Evolutionary conservation across 768 basidiomycete species (phyloP).

Genomic region (Leccinum barrowsii): DNA sequence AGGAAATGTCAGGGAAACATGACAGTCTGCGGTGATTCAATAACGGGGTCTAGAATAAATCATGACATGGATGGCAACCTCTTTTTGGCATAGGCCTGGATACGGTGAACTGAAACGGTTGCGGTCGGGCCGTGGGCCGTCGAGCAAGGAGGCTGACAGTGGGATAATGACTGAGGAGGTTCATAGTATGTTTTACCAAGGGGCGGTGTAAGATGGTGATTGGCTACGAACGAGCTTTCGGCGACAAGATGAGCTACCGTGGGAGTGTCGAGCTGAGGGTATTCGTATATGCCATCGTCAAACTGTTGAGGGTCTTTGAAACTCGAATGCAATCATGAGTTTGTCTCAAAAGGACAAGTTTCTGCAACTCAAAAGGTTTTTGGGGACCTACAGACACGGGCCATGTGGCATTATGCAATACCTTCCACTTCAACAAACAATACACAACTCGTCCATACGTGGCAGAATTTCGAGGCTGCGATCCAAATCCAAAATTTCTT

Average conservation of each 20-base stretch:
- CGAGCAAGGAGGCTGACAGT: background rate
- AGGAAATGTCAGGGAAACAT: background rate
- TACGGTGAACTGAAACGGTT: background rate
- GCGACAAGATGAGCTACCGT: background rate
- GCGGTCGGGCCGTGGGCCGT: background rate
- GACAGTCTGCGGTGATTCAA: background rate
- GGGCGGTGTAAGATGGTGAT: background rate
- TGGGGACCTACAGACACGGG: too few relatives aligned
- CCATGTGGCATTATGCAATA: background rate
- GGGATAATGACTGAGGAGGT: background rate
- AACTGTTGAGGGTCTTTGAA: background rate
- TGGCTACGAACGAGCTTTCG: background rate
- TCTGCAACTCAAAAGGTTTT: background rate
- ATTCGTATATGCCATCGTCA: background rate
- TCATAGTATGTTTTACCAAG: too few relatives aligned
- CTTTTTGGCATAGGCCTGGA: background rate
- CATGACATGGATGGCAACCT: background rate
- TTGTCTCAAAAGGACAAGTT: background rate
- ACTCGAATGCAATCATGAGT: background rate
- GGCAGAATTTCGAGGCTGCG: background rate
- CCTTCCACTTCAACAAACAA: constrained; percentile 12
- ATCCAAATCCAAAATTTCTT: background rate
- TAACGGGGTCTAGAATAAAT: background rate
- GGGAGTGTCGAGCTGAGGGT: background rate
- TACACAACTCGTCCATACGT: constrained; percentile 15